Base-by-base conservation (phyloP, 2,329 filamentous ascomycete genomes). In the Paecilomyces fulvus region DNA sequence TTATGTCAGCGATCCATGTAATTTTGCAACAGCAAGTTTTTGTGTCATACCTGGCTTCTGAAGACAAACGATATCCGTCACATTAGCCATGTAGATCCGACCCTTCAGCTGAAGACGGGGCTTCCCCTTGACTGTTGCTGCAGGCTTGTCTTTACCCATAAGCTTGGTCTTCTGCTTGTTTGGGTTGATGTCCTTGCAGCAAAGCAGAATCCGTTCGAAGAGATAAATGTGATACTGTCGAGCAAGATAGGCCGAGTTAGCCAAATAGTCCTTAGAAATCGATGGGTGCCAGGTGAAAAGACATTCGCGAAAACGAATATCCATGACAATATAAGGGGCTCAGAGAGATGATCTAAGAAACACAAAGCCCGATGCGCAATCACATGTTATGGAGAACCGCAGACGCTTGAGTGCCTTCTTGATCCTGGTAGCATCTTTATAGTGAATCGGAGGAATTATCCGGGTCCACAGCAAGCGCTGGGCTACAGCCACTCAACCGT, bases 61-160 rank as follows among this genome's bases (percentile, higher is more conserved):
- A 58, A 94, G 79, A 17, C 88, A 92, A 48, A 96, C 79, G n/a
- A 96, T 87, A 71, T 96, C 90, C 43, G 92, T 97, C 55, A 99
- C 92, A 68, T 99, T 99, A 64, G 92, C 91, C 92, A 99, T 97
- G 76, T 96, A 97, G 66, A 99, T 99, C 53, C 94, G 85, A 43
- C 94, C 94, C 74, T 99, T 99, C 30, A 99, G 81, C 73, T 96
- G 92, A 59, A 97, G 80, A 63, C 82, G 83, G 28, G 80, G 76
- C 73, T 92, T 96, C 48, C 87, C 88, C 65, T 84, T 88, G 70
- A 83, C 86, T 71, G 85, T 89, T 57, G 84, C 80, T 14, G 78
- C 67, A 17, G 78, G 86, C 69, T 90, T 92, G 56, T 90, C 89
- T 70, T 88, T 72, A 57, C 74, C 70, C 57, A 81, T 79, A 63